Percentiles rank a stretch among this genome's conserved stretches.
phyloP scores from a whole-genome alignment of 2,329 filamentous ascomycete genomes.

The Neofusicoccum parvum region DNA sequence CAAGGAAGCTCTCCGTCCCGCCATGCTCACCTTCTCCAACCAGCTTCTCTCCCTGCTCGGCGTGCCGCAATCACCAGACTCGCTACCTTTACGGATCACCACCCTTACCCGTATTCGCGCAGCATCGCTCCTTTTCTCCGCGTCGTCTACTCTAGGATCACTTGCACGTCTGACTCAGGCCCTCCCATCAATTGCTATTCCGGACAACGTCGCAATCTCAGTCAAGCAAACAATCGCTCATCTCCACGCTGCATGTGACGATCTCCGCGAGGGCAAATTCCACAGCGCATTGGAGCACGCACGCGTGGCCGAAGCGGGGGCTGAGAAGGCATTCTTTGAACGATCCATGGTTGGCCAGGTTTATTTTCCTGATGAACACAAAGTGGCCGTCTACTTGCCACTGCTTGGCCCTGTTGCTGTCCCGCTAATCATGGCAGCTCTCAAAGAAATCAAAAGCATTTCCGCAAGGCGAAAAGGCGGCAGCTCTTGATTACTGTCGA shows the following conservation, averaged over 20 bases:
- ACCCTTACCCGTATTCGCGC: constrained; percentile 84
- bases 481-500: not conserved
- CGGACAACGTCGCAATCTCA: constrained; percentile 80
- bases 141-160: constrained; percentile 91
- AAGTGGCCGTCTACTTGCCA: constrained; percentile 93
- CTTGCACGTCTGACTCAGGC: constrained; percentile 82
- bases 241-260: constrained; percentile 74
- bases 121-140: constrained; percentile 81
- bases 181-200: constrained; percentile 88
- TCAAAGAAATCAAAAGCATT: constrained; percentile 74
- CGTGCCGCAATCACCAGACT: constrained; percentile 74
- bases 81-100: constrained; percentile 80
- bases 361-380: constrained; percentile 98
- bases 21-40: constrained; percentile 86
- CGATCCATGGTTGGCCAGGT: constrained; percentile 99
- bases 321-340: constrained; percentile 95
- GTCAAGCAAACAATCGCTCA: constrained; percentile 79
- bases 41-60: constrained; percentile 88
- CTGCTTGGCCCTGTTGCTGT: constrained; percentile 88
- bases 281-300: constrained; percentile 75
- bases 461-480: not conserved
- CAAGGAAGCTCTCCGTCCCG: constrained; percentile 69
- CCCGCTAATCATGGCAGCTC: constrained; percentile 77
- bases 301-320: constrained; percentile 81
- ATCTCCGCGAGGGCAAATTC: constrained; percentile 63